A percentile compares a stretch with the other conserved stretches of the same genome.
Conservation (phyloP, 2,329 filamentous ascomycete species). For the Periconia digitata region DNA sequence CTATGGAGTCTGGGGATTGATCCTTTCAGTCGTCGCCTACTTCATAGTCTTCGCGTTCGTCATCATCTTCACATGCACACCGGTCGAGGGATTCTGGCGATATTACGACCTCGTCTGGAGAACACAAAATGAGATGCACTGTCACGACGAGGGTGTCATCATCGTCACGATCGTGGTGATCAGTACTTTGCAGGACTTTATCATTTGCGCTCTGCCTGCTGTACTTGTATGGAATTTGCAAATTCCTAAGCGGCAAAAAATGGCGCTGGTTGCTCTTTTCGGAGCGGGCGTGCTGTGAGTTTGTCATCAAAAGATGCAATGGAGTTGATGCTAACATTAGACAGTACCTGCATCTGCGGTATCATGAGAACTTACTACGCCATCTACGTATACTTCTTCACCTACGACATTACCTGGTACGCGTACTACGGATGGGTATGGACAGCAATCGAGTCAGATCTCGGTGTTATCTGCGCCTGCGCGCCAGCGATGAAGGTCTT, state of each 20-base stretch:
- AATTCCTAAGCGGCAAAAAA: constrained; percentile 47
- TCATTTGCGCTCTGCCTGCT: constrained; percentile 46
- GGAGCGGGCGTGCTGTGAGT: constrained; percentile 47
- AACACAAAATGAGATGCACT: constrained; percentile 33
- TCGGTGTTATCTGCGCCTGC: constrained; percentile 47
- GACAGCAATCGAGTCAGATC: constrained; percentile 45
- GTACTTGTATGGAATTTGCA: constrained; percentile 50
- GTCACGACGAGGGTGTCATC: constrained; percentile 42
- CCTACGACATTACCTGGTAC: constrained; percentile 46
- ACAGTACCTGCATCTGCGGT: constrained; percentile 37
- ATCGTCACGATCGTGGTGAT: constrained; percentile 43
- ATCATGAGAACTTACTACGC: constrained; percentile 44
- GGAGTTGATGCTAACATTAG: background rate
- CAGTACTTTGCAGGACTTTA: constrained; percentile 44
- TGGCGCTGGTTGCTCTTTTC: constrained; percentile 49
- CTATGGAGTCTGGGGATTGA: constrained; percentile 40
- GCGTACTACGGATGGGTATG: constrained; percentile 44
- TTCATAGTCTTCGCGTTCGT: constrained; percentile 40
- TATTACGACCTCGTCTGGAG: constrained; percentile 39
- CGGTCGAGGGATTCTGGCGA: constrained; percentile 46
- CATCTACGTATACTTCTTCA: constrained; percentile 31
- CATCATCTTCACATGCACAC: constrained; percentile 42
- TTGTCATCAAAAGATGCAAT: background rate
- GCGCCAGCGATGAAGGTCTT: constrained; percentile 48
- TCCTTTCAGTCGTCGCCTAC: constrained; percentile 43